phyloP scores from a whole-genome alignment of 306 rosid species.

The Cicer bijugum region DNA sequence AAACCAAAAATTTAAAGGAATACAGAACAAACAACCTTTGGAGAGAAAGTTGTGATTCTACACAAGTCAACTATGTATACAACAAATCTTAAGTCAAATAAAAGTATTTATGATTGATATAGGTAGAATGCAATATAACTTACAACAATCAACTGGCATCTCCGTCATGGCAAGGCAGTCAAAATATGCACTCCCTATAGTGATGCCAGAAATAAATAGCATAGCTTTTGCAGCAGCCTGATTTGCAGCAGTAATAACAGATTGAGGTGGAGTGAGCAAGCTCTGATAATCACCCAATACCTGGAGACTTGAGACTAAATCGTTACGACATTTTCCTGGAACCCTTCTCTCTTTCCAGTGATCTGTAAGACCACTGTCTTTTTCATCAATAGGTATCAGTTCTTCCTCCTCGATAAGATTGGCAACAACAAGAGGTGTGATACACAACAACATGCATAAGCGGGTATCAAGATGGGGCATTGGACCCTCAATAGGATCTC shows the following conservation, averaged over 20 bases:
- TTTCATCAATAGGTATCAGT: slow-evolving; percentile 53
- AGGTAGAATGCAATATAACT: slow-evolving; percentile 48
- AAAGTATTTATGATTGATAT: slow-evolving; percentile 12
- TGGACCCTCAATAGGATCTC: slow-evolving; percentile 99
- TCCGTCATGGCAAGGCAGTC: slow-evolving; percentile 76
- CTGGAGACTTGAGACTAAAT: slow-evolving; percentile 77
- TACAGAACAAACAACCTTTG: slow-evolving; percentile 6
- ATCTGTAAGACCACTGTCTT: slow-evolving; percentile 53
- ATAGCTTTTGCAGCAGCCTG: slow-evolving; percentile 95
- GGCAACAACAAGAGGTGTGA: slow-evolving; percentile 79
- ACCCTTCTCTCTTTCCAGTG: slow-evolving; percentile 63
- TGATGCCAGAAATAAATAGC: slow-evolving; percentile 77
- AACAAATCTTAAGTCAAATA: slow-evolving; percentile 15
- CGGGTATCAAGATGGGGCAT: slow-evolving; percentile 94
- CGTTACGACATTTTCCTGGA: slow-evolving; percentile 66
- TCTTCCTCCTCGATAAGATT: slow-evolving; percentile 86
- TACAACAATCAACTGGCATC: slow-evolving; percentile 77
- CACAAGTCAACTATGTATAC: slow-evolving; percentile 4
- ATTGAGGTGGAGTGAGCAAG: slow-evolving; percentile 82
- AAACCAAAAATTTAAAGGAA: slow-evolving; percentile 4
- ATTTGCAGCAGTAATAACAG: slow-evolving; percentile 71
- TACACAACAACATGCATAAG: slow-evolving; percentile 82
- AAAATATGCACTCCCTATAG: slow-evolving; percentile 70
- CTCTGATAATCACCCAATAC: slow-evolving; percentile 84
- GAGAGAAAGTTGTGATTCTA: slow-evolving; percentile 1